Evolutionary conservation across 192 early-diverging fungal species (phyloP), one percentile per base, ranked within the genome.

Genomic region (Dispira simplex): DNA sequence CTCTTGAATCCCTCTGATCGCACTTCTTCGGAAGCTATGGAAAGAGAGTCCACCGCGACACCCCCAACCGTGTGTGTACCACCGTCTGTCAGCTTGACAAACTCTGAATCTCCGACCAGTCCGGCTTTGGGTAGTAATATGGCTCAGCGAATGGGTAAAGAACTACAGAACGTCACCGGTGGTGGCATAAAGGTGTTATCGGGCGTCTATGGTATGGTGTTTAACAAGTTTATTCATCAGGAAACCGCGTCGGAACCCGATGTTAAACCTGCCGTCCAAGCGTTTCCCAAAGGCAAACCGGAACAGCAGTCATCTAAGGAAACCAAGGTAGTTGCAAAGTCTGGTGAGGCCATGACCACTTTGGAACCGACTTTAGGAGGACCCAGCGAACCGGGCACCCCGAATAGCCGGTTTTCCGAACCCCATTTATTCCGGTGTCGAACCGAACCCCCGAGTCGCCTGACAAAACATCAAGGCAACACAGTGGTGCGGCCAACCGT

Each of bases 101-200:
- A 39, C 32, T 1, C 32, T 39, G 32, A 39, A 39, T 39, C 32
- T 39, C 32, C 32, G 1, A 39, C 32, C 32, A 39, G 32, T 39
- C 32, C 32, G 32, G 32, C 32, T 39, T 39, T 39, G 6, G 6
- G 32, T 39, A 39, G 32, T 39, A 39, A 39, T 39, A 39, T 39
- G 32, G 32, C 32, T 39, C 32, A 63, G 23, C 71, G 71, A 23
- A 71, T 67, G 13, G 70, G 72, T 25, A 73, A 78, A 20, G 77
- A 75, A 13, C 64, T 75, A n/a, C 73, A 71, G 58, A 73, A 73
- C 14, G 73, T 78, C 18, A 71, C 76, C 16, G 76, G 70, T 47
- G 73, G 73, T 0, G 60, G 76, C 47, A 71, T 68, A 27, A 78
- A 75, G 23, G 76, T 75, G 0, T 69, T 73, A 0, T 73, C 70